Evolutionary conservation across 331 rosid species (phyloP).

Genomic region (Rosa hybrid): DNA sequence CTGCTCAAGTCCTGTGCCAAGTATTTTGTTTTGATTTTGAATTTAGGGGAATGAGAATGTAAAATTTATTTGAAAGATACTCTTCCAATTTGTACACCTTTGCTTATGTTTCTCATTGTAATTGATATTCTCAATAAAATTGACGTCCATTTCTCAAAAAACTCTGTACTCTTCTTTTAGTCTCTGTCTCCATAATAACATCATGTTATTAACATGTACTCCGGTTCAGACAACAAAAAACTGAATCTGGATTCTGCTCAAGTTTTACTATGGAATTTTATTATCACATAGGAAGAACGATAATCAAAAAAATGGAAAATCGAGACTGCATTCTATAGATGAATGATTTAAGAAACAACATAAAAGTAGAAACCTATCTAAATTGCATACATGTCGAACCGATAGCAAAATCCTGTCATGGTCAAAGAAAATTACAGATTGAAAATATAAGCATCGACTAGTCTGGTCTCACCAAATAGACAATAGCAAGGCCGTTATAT

Average conservation of each 20-base stretch:
- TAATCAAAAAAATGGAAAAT: background rate
- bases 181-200: too few species aligned
- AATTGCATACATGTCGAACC: background rate
- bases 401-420: background rate
- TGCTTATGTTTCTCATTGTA: background rate
- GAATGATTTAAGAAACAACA: background rate
- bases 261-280: background rate
- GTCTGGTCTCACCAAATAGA: conserved; percentile 2
- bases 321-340: background rate
- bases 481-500: background rate
- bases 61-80: background rate
- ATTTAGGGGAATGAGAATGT: too few species aligned
- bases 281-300: background rate
- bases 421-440: background rate
- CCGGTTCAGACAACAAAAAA: too few species aligned
- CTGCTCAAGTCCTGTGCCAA: too few species aligned
- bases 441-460: background rate
- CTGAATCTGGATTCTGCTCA: background rate
- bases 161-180: background rate
- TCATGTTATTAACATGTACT: too few species aligned
- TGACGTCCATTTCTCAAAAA: background rate
- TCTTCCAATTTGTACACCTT: background rate
- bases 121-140: background rate
- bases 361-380: background rate
- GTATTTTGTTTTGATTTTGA: too few species aligned